A percentile compares a stretch with the other conserved stretches of the same genome.
phyloP scores from a whole-genome alignment of 192 early-diverging fungal species.

The Powellomyces hirtus region DNA sequence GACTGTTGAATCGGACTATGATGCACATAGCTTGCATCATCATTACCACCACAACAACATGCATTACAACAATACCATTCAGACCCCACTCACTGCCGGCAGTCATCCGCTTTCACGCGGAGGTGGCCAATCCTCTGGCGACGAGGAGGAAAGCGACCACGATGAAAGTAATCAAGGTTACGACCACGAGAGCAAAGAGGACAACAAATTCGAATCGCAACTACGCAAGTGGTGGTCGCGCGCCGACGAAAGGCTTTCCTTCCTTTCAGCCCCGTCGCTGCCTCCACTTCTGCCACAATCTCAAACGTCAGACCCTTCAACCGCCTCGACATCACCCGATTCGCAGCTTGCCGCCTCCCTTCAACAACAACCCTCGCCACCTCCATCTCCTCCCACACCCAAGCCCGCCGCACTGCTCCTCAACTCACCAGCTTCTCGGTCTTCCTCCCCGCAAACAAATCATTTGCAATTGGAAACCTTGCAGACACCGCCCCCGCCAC shows the following conservation, averaged over 20 bases:
- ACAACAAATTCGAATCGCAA: too few relatives aligned
- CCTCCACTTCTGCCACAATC: neutral
- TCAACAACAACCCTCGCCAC: neutral
- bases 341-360: too few relatives aligned
- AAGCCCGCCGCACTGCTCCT: neutral
- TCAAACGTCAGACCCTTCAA: neutral
- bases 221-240: neutral
- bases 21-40: neutral
- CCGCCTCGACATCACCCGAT: too few relatives aligned
- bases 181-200: too few relatives aligned
- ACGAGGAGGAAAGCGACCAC: neutral
- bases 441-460: neutral
- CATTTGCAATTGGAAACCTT: neutral
- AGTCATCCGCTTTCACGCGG: neutral
- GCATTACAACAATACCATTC: neutral
- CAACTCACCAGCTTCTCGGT: neutral
- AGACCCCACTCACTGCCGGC: neutral
- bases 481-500: too few relatives aligned
- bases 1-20: neutral
- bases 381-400: neutral
- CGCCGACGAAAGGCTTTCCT: neutral
- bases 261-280: neutral
- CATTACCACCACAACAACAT: neutral
- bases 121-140: neutral
- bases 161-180: neutral